These are phyloP conservation scores for Cairneyella variabilis DNA, from an alignment of 495 filamentous ascomycete species.

Conservation along the genomic window DNA sequence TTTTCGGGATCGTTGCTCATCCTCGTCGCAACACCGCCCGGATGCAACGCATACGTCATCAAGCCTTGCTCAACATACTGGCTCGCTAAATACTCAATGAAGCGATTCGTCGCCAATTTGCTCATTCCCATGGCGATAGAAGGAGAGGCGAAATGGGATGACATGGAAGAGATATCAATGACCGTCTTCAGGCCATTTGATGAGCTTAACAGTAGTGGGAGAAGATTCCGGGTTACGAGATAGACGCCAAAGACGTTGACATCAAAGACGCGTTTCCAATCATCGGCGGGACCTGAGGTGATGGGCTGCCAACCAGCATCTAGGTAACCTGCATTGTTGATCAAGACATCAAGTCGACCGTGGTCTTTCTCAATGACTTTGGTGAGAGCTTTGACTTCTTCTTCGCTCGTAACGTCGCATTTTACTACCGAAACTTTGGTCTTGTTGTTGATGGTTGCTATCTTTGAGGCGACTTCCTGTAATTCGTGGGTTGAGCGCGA, in stretches of 20 bases:
- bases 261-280: constrained; percentile 33
- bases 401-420: constrained; percentile 40
- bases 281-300: constrained; percentile 27
- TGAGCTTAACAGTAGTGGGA: constrained; percentile 36
- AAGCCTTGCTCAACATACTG: constrained; percentile 42
- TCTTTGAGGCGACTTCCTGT: constrained; percentile 30
- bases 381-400: too few species aligned
- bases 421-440: constrained; percentile 35
- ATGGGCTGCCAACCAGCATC: constrained; percentile 32
- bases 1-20: neutral
- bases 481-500: constrained; percentile 35
- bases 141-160: constrained; percentile 31
- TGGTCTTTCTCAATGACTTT: constrained; percentile 27
- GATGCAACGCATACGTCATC: constrained; percentile 38
- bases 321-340: constrained; percentile 40
- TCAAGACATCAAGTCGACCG: constrained; percentile 37
- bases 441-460: constrained; percentile 29
- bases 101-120: constrained; percentile 38
- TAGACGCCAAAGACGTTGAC: constrained; percentile 43
- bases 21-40: constrained; percentile 40
- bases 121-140: constrained; percentile 25
- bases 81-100: constrained; percentile 39
- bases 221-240: constrained; percentile 36
- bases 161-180: constrained; percentile 34
- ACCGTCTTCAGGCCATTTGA: constrained; percentile 23